Evolutionary conservation across 1,139 yeast genomes (phyloP), one percentile per base, ranked within the genome.

Genomic region (Insectozyma bohioensis): DNA sequence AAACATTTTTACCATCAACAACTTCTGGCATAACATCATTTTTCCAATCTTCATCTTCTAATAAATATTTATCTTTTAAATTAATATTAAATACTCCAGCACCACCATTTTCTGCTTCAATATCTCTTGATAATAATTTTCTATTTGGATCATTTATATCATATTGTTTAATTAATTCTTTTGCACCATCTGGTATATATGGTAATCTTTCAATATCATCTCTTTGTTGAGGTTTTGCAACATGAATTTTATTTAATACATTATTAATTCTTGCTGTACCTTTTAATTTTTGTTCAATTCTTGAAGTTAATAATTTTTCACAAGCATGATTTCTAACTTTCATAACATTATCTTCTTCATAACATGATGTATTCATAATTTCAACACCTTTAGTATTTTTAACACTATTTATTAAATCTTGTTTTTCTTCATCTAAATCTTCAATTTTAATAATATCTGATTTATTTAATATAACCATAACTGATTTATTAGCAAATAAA

Each of bases 21-120:
- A 92, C 75, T 70, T 92, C 99, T 16, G 99, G 99, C 88, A 94
- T 88, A 45, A 83, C 75, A 60, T 92, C 99, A 46, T 87, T 78
- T 76, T 92, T 92, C 99, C 99, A 92, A 43, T 86, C 95, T 29
- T 90, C 97, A 55, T 94, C 94, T 48, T 92, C 98, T 48, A 92
- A 72, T 41, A 92, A 52, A 64, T 92, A 92, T 51, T 83, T 84
- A 52, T 90, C 97, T 63, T 88, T 86, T 67, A 90, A 74, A 67
- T 94, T 87, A 53, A 92, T 79, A 67, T 88, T 92, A 72, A 69
- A 92, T 24, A 92, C 98, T 73, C 98, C 98, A 19, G 98, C 97
- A 58, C 98, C 98, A 55, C 98, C 98, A 51, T 92, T 87, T 59
- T 85, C 96, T 29, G 75, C 83, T 66, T 92, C 98, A 44, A 88